Evolutionary conservation across 2,329 filamentous ascomycete species (phyloP).

Genomic region (Paecilomyces fulvus): DNA sequence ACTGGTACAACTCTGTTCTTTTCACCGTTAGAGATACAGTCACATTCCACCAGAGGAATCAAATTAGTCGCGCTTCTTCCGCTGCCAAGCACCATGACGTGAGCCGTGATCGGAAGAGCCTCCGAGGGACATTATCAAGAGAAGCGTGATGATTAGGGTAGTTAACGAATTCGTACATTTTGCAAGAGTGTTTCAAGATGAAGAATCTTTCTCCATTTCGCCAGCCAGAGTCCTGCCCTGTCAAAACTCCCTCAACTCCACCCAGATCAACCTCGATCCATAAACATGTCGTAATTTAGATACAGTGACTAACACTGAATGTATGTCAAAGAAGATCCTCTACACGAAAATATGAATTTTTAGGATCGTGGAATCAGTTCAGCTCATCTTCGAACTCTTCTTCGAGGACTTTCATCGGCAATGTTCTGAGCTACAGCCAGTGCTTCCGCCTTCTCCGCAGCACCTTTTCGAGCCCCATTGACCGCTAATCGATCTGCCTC

Average conservation of each 20-base stretch:
- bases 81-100: neutral
- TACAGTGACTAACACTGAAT: neutral
- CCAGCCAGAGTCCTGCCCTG: neutral
- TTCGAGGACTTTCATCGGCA: constrained; percentile 18
- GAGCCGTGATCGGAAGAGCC: neutral
- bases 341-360: neutral
- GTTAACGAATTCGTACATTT: neutral
- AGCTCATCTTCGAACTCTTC: constrained; percentile 11
- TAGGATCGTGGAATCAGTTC: neutral
- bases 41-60: neutral
- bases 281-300: neutral
- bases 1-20: neutral
- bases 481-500: constrained; percentile 74
- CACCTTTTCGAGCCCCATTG: constrained; percentile 46
- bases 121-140: neutral
- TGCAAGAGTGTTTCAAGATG: neutral
- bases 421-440: constrained; percentile 14
- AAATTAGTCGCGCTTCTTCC: neutral
- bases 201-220: neutral
- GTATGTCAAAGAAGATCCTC: neutral
- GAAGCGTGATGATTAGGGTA: neutral
- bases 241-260: neutral
- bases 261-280: neutral
- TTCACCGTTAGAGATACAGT: neutral
- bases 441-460: constrained; percentile 19